A percentile compares a stretch with the other conserved stretches of the same genome.
Evolutionary conservation across 352 stramenopile genomes (phyloP).

Genomic region (Phytophthora pini): DNA sequence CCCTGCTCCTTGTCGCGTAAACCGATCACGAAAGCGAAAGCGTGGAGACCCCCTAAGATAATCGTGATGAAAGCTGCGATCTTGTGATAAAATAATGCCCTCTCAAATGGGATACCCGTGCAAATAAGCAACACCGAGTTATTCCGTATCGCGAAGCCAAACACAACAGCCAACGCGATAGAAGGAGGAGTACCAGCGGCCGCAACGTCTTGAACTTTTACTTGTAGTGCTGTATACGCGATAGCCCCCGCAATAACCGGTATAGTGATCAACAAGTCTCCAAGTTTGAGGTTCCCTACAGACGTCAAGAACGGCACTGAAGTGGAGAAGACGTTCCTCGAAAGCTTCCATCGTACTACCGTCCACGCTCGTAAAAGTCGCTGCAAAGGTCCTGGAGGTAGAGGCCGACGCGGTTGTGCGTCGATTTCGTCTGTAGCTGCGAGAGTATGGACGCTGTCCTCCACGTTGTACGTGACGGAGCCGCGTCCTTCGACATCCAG

Average conservation of each 20-base stretch:
- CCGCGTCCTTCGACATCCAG: conserved; percentile 28
- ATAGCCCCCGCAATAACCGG: conserved; percentile 18
- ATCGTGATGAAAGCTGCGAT: conserved; percentile 48
- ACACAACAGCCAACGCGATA: conserved; percentile 45
- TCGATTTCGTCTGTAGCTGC: conserved; percentile 23
- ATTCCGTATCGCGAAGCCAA: conserved; percentile 58
- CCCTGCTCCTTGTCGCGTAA: conserved; percentile 20
- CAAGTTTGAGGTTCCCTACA: conserved; percentile 42
- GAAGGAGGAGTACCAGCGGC: conserved; percentile 29
- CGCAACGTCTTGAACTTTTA: conserved; percentile 19
- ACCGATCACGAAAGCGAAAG: conserved; percentile 37
- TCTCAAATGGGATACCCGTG: conserved; percentile 56
- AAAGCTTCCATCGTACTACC: conserved; percentile 42
- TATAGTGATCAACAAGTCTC: conserved; percentile 46
- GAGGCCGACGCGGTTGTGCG: conserved; percentile 7
- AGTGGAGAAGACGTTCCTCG: conserved; percentile 34
- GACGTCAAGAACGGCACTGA: conserved; percentile 40
- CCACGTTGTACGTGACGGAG: conserved; percentile 30
- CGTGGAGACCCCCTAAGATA: conserved; percentile 45
- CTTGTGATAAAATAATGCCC: conserved; percentile 67
- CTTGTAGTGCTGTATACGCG: conserved; percentile 16
- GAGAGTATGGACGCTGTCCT: conserved; percentile 31
- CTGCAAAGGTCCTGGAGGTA: conserved; percentile 29
- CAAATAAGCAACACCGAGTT: conserved; percentile 52
- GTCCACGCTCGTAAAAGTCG: conserved; percentile 39